phyloP scores from a whole-genome alignment of 768 basidiomycete genomes.

The Termitomyces sp. region DNA sequence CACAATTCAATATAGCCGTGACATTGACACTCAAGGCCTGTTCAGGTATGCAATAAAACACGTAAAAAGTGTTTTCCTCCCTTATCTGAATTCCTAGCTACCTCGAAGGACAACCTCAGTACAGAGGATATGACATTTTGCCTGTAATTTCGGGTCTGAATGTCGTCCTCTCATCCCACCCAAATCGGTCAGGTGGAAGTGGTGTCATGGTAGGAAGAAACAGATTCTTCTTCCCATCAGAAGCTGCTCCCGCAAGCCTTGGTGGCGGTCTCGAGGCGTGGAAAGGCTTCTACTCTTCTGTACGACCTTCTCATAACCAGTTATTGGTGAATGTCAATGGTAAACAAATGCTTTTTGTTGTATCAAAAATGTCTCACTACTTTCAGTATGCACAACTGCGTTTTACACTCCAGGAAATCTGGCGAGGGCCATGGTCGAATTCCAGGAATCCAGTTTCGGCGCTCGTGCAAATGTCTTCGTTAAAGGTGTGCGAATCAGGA shows the following conservation, averaged over 20 bases:
- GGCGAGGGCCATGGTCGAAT: slow-evolving; percentile 53
- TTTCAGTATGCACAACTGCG: slow-evolving; percentile 51
- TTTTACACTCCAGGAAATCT: slow-evolving; percentile 63
- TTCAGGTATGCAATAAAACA: slow-evolving; percentile 24
- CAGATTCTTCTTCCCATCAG: slow-evolving; percentile 55
- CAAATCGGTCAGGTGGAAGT: slow-evolving; percentile 45
- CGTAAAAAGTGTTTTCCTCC: slow-evolving; percentile 23
- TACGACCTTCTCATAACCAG: slow-evolving; percentile 49
- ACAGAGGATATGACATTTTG: slow-evolving; percentile 49
- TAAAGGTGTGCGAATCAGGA: slow-evolving; percentile 58
- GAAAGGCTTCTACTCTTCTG: slow-evolving; percentile 57
- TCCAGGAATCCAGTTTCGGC: slow-evolving; percentile 48
- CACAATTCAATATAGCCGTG: slow-evolving; percentile 33
- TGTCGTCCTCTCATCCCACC: slow-evolving; percentile 52
- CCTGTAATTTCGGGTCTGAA: slow-evolving; percentile 63
- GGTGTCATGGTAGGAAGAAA: slow-evolving; percentile 64
- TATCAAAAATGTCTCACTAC: slow-evolving; percentile 17
- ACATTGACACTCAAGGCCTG: slow-evolving; percentile 50
- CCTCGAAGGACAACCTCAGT: slow-evolving; percentile 47
- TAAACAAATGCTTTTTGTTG: slow-evolving; percentile 32
- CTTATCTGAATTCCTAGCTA: slow-evolving; percentile 37
- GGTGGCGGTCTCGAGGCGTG: slow-evolving; percentile 51
- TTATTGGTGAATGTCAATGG: slow-evolving; percentile 62
- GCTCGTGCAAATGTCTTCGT: slow-evolving; percentile 59
- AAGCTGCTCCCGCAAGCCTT: slow-evolving; percentile 43